Evolutionary conservation across 306 rosid genomes (phyloP), one percentile per base, ranked within the genome.

Genomic region (Glycine tomentella): DNA sequence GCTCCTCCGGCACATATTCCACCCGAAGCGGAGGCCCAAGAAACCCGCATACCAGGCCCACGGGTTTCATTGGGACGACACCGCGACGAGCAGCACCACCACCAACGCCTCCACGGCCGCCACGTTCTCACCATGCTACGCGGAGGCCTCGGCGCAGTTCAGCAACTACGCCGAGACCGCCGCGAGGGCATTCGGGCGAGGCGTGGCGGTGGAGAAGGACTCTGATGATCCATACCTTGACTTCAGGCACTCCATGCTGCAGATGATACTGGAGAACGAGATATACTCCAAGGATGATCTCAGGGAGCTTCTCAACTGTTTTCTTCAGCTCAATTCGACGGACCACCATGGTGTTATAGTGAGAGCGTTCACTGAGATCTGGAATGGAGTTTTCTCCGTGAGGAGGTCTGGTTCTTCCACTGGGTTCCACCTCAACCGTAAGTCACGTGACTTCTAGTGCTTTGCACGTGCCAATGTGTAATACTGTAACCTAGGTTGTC

Each of bases 221-320:
- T 93, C 99, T 11, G 94, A 90, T 69, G 98, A 95, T 74, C 99
- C 99, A 38, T 95, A 91, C 80, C 11, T 90, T 50, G 99, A 95
- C 77, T 95, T 95, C 52, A 84, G 91, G 59, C 93, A 89, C 9
- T 95, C 99, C 6, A 95, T 95, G 99, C 90, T 93, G 1, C 96
- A 93, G 70, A 95, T 95, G 99, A 93, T 95, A 31, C 45, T 93
- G 85, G 97, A 95, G 87, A 95, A 95, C 48, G 93, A 95, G 83
- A 91, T 95, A 16, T 93, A 93, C 84, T 86, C 93, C 0, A 95
- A 95, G 53, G 89, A 91, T 2, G 99, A 88, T 49, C 89, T 95
- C 2, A 80, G 90, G 2, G 90, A 92, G 72, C 96, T 95, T 75
- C 93, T 95, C 13, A 87, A 88, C 34, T 93, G 97, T 15, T 95